Conservation (phyloP, 176 grass and related monocot species). For the Eragrostis nindensis region DNA sequence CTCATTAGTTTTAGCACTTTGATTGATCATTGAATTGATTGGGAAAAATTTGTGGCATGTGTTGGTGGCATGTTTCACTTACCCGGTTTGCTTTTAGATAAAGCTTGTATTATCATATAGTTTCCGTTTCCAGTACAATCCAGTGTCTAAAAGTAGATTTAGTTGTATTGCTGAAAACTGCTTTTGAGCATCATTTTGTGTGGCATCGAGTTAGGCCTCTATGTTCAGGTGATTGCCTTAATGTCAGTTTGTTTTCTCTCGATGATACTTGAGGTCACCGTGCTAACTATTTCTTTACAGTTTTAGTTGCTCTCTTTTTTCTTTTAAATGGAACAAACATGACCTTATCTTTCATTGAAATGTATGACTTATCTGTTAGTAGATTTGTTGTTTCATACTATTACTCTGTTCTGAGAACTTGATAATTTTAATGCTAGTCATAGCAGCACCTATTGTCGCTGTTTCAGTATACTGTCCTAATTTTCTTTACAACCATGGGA, state of each 20-base stretch:
- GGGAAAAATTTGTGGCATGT: slow-evolving; percentile 24
- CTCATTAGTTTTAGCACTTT: slow-evolving; percentile 27
- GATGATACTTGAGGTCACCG: background rate
- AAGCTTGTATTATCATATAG: slow-evolving; percentile 5
- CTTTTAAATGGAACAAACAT: slow-evolving; percentile 6
- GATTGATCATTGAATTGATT: slow-evolving; percentile 16
- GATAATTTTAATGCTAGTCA: slow-evolving; percentile 1
- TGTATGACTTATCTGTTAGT: slow-evolving; percentile 8
- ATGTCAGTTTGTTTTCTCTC: background rate
- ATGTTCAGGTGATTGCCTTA: slow-evolving; percentile 22
- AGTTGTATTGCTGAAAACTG: background rate
- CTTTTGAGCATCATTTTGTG: background rate
- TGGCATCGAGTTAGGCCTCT: background rate
- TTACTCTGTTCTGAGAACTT: slow-evolving; percentile 17
- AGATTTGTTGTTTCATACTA: slow-evolving; percentile 1
- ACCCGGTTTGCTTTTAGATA: background rate
- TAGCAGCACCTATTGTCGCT: background rate
- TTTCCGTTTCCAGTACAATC: slow-evolving; percentile 3
- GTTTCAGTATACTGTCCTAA: slow-evolving; percentile 16
- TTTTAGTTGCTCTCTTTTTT: background rate
- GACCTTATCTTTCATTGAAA: background rate
- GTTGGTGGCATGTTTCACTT: slow-evolving; percentile 17
- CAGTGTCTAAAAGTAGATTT: background rate
- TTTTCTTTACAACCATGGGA: slow-evolving; percentile 35
- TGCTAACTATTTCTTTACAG: background rate